phyloP scores from a whole-genome alignment of 2,329 filamentous ascomycete genomes.

The Cladosporium colombiae region DNA sequence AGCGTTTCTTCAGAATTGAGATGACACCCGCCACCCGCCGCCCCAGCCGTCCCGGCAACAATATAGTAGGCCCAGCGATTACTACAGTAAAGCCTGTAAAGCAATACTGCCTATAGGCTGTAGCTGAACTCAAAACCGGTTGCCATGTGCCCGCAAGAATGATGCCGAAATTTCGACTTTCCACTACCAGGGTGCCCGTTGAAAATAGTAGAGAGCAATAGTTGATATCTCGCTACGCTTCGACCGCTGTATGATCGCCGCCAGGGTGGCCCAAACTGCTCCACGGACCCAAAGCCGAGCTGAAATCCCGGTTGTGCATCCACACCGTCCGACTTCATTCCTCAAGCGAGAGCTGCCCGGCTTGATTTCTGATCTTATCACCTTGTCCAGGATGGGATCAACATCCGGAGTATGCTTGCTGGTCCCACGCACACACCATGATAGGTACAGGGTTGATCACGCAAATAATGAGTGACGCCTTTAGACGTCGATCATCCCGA shows the following conservation, averaged over 20 bases:
- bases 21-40: constrained; percentile 8
- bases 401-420: constrained; percentile 5
- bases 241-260: constrained; percentile 13
- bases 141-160: constrained; percentile 7
- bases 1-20: constrained; percentile 3
- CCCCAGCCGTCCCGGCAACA: neutral
- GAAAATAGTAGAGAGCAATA: constrained; percentile 1
- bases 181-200: neutral
- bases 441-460: constrained; percentile 6
- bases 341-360: neutral
- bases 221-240: constrained; percentile 7
- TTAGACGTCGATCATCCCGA: constrained; percentile 1
- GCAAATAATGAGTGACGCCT: neutral
- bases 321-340: neutral
- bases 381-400: neutral
- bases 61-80: neutral
- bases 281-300: neutral
- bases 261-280: neutral
- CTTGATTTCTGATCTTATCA: neutral
- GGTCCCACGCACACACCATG: constrained; percentile 6
- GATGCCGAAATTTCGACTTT: constrained; percentile 16
- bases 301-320: neutral
- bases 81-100: neutral
- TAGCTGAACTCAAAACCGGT: constrained; percentile 3
- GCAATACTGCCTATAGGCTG: neutral